Evolutionary conservation across 2,329 filamentous ascomycete genomes (phyloP).

Genomic region (Aspergillus eucalypticola): DNA sequence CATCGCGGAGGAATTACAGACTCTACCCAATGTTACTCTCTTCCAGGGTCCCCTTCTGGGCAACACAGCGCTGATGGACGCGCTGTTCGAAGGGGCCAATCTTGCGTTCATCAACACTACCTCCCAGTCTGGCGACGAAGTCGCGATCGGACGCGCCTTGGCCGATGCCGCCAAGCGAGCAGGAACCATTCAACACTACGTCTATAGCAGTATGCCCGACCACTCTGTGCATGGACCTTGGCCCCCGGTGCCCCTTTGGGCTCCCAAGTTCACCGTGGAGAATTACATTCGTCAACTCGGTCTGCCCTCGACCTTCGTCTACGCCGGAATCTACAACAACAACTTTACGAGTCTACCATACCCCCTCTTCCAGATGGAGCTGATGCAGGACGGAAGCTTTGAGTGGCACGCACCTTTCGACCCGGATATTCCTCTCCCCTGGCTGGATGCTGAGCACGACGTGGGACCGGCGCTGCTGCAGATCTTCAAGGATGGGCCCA

Average conservation of each 20-base stretch:
- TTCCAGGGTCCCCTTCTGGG: conserved; percentile 67
- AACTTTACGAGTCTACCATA: conserved; percentile 94
- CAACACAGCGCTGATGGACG: conserved; percentile 69
- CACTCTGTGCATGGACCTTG: conserved; percentile 80
- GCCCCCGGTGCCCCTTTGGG: conserved; percentile 87
- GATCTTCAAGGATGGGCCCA: conserved; percentile 88
- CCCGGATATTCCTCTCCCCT: conserved; percentile 82
- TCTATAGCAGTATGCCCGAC: conserved; percentile 97
- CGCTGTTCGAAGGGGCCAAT: conserved; percentile 80
- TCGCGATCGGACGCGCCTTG: conserved; percentile 81
- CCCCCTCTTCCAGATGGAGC: conserved; percentile 92
- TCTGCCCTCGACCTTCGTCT: conserved; percentile 87
- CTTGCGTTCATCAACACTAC: conserved; percentile 98
- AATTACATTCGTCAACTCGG: conserved; percentile 82
- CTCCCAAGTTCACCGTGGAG: conserved; percentile 88
- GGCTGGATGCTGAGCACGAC: conserved; percentile 95
- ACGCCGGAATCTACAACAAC: conserved; percentile 98
- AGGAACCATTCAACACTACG: conserved; percentile 77
- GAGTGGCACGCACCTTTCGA: conserved; percentile 94
- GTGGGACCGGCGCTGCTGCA: conserved; percentile 89
- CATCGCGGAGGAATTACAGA: conserved; percentile 81
- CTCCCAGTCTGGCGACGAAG: conserved; percentile 86
- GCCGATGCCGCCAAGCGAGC: conserved; percentile 86
- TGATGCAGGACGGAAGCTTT: conserved; percentile 81
- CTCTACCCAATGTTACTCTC: conserved; percentile 77